These are phyloP conservation scores for Lecanoromycetidae sp. DNA, from an alignment of 2,329 filamentous ascomycete genomes.

Conservation along the genomic window DNA sequence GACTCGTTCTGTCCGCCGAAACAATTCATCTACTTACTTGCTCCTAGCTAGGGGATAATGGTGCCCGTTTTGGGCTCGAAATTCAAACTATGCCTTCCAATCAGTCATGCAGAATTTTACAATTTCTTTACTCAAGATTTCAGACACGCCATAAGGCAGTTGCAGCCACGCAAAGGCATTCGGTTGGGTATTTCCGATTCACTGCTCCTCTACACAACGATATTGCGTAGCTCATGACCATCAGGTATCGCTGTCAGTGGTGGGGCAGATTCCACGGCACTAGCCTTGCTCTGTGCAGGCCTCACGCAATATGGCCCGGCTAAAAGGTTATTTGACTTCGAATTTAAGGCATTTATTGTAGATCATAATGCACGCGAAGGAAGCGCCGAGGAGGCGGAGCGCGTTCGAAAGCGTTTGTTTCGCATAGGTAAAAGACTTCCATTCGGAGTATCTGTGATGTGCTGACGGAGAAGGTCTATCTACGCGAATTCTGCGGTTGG, in stretches of 20 bases:
- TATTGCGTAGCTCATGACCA: neutral
- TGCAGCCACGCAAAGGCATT: neutral
- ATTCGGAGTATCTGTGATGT: neutral
- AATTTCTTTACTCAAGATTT: neutral
- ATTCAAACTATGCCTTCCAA: neutral
- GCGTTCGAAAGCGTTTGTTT: conserved; percentile 36
- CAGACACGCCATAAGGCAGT: neutral
- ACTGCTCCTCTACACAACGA: neutral
- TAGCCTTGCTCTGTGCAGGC: conserved; percentile 59
- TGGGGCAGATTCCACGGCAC: conserved; percentile 94
- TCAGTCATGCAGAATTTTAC: neutral
- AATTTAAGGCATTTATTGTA: conserved; percentile 42
- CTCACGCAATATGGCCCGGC: conserved; percentile 22
- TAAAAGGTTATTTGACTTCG: conserved; percentile 17
- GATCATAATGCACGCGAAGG: conserved; percentile 47
- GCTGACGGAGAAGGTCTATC: conserved; percentile 9
- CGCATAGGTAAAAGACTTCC: conserved; percentile 29
- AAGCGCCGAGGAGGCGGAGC: conserved; percentile 43
- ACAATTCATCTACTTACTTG: no score
- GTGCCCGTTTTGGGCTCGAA: neutral
- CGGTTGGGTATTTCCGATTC: neutral
- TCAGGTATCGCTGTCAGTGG: conserved; percentile 74
- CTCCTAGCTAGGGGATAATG: neutral
- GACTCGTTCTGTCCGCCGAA: no score
- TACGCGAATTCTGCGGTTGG: conserved; percentile 28